Evolutionary conservation across 495 filamentous ascomycete species (phyloP).

Genomic region (Chaetomidium leptoderma): DNA sequence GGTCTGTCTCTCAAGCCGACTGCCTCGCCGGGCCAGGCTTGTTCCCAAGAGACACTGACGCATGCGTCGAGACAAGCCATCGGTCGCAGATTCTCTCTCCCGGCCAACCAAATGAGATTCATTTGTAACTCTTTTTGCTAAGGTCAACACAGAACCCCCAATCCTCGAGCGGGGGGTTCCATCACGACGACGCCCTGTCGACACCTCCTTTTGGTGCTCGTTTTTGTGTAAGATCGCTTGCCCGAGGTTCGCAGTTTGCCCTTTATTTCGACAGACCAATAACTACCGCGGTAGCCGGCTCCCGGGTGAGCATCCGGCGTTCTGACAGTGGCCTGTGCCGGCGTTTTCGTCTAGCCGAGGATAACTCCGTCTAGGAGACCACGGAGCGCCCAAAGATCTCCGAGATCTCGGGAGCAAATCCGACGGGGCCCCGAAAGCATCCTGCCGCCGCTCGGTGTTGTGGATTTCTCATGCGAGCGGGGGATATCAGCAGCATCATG

Average conservation of each 20-base stretch:
- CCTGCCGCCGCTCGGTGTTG: neutral
- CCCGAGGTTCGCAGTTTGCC: slow-evolving; percentile 1
- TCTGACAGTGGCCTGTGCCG: neutral
- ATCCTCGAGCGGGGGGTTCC: neutral
- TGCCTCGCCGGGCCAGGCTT: no score
- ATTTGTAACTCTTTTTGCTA: slow-evolving; percentile 12
- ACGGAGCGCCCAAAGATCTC: slow-evolving; percentile 4
- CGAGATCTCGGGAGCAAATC: slow-evolving; percentile 16
- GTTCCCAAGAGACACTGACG: neutral
- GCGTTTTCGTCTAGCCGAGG: slow-evolving; percentile 28
- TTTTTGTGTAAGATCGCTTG: no score
- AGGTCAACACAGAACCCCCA: slow-evolving; percentile 9
- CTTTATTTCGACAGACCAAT: neutral
- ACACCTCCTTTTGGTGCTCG: no score
- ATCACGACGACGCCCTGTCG: neutral
- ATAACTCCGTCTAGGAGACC: slow-evolving; percentile 11
- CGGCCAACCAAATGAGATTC: slow-evolving; percentile 11
- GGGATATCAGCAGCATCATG: neutral
- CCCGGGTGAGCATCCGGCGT: slow-evolving; percentile 5
- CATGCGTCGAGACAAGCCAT: neutral
- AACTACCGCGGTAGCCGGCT: slow-evolving; percentile 12
- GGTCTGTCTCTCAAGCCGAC: neutral
- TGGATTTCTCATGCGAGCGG: neutral
- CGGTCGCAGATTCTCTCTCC: neutral
- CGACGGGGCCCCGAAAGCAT: neutral